Conservation (phyloP, 305 asterid species). For the Withania somnifera region DNA sequence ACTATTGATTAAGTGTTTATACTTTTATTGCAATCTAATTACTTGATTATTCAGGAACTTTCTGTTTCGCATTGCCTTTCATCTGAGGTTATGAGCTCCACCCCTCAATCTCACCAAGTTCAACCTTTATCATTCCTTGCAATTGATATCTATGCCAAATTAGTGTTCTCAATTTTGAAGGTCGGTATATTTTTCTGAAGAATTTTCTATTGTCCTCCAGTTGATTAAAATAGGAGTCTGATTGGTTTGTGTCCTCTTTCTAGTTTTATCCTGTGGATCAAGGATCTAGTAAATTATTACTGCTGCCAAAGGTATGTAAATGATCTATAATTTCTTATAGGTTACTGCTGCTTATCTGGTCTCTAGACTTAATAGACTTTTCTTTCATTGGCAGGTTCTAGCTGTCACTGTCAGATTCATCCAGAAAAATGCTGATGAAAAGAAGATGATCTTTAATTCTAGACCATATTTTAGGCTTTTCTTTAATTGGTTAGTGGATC, state of each 20-base stretch:
- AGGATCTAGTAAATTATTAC: constrained; percentile 57
- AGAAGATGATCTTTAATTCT: constrained; percentile 59
- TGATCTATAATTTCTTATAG: not conserved
- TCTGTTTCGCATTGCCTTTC: constrained; percentile 83
- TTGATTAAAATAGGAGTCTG: not conserved
- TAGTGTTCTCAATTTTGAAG: constrained; percentile 83
- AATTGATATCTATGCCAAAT: constrained; percentile 77
- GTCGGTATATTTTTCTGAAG: constrained; percentile 21
- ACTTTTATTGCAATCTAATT: not conserved
- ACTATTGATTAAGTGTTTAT: not conserved
- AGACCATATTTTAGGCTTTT: constrained; percentile 93
- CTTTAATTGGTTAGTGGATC: constrained; percentile 80
- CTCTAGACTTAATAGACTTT: not conserved
- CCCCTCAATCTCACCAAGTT: constrained; percentile 53
- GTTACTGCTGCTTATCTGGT: constrained; percentile 1
- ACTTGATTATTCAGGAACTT: constrained; percentile 50
- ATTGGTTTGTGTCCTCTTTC: constrained; percentile 3
- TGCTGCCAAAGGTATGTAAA: constrained; percentile 67
- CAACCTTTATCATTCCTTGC: constrained; percentile 91
- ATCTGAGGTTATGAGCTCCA: constrained; percentile 60
- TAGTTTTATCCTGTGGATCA: constrained; percentile 82
- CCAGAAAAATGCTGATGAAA: constrained; percentile 80
- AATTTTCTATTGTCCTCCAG: not conserved
- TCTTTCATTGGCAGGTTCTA: constrained; percentile 49
- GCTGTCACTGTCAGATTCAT: constrained; percentile 70